phyloP scores from a whole-genome alignment of 2,329 filamentous ascomycete genomes.

The Sporothrix luriei region DNA sequence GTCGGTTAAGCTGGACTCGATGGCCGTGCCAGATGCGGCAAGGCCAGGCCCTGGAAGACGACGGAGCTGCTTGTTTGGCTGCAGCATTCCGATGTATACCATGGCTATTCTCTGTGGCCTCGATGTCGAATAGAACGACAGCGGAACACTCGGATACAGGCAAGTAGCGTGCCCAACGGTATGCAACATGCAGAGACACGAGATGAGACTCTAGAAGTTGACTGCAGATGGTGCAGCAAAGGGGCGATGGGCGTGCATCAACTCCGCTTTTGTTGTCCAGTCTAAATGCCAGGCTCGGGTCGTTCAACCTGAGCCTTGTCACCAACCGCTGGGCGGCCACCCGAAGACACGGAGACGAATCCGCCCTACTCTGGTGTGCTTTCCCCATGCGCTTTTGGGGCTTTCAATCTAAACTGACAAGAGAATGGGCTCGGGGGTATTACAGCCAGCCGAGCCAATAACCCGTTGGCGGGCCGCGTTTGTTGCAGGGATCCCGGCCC shows the following conservation, averaged over 20 bases:
- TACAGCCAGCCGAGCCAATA: slow-evolving; percentile 31
- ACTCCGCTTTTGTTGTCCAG: neutral
- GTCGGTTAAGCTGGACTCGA: neutral
- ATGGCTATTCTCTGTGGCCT: neutral
- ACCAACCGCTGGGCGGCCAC: neutral
- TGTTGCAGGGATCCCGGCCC: slow-evolving; percentile 29
- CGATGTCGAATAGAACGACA: slow-evolving; percentile 3
- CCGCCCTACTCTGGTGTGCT: neutral
- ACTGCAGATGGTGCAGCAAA: slow-evolving; percentile 1
- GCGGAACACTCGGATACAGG: slow-evolving; percentile 10
- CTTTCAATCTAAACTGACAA: slow-evolving; percentile 13
- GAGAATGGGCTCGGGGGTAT: slow-evolving; percentile 23
- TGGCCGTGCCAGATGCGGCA: neutral
- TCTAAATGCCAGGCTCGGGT: neutral
- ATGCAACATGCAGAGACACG: neutral
- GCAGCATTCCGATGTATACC: neutral
- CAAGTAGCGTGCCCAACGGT: neutral
- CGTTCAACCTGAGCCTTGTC: neutral
- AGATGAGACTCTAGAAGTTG: neutral
- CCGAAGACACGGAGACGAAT: neutral
- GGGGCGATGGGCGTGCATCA: neutral
- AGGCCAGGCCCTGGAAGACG: neutral
- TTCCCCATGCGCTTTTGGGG: slow-evolving; percentile 5
- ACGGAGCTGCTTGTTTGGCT: neutral
- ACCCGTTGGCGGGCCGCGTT: slow-evolving; percentile 25